Base-by-base conservation (phyloP, 805 yeast species). In the Spathaspora hagerdaliae region DNA sequence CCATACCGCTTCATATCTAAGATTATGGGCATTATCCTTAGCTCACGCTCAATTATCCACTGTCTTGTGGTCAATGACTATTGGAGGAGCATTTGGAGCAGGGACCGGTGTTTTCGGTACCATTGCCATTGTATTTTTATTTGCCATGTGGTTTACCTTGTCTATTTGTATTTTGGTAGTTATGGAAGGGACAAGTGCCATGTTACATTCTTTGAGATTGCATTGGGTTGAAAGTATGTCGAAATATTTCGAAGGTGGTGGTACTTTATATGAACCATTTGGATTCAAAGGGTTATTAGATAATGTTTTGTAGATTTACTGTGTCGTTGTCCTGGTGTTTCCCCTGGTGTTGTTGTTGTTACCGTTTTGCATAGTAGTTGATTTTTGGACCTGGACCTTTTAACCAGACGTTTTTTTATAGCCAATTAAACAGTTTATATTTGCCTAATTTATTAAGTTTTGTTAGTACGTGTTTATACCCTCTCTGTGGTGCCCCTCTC, bases 211-310 rank as follows among this genome's bases (percentile, higher is more conserved):
- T n/a, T 78, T 94, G 61, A 87, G 99, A 75, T 78, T 94, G 61
- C 99, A 94, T 65, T 94, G 99, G 99, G 99, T 94, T 51, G 99
- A 94, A 72, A 85, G 97, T 27, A 94, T 94, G 99, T 89, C 97
- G 51, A 94, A 94, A 73, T 95, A 85, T 71, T 94, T 91, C 59
- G 94, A 87, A 61, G 99, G 99, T 64, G 98, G 92, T 65, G 99
- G 99, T 49, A 75, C 81, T 54, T 81, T 91, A 6, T 94, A 87
- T 62, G 83, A 79, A 53, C 98, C 99, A n/a, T 94, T 89, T 61
- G 78, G 84, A 4, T 90, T 92, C 50, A 62, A 67, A 39, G 58
- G 57, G n/a, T 60, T 63, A 38, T 57, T 62, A 45, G 58, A 54
- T 39, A 60, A 58, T 43, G 50, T 55, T n/a, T 41, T 43, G 39